Evolutionary conservation across 305 asterid genomes (phyloP), one percentile per base, ranked within the genome.

Genomic region (Fraxinus nigra): DNA sequence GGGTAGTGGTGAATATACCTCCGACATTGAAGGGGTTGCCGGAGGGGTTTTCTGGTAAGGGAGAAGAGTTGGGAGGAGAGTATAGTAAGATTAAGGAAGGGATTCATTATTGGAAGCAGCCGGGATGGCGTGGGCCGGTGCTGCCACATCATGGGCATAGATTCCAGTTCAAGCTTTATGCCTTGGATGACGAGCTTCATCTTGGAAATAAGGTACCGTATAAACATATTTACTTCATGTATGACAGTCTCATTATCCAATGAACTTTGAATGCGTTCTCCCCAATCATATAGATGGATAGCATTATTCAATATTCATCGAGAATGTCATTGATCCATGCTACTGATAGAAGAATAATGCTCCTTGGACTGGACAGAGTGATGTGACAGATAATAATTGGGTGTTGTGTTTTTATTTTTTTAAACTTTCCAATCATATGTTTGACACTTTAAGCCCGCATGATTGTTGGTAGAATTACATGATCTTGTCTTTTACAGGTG

Each of bases 1-100:
- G 98, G 98, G 98, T 92, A 87, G 91, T 91, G 2, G 88, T 82
- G 1, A 89, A 93, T 63, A 92, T 95, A 28, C 97, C 98, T 1
- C 90, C 93, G 20, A 81, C 93, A 13, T 3, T 92, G 84, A 93
- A 93, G 85, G 94, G 94, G 26, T 80, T 93, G 89, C 97, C 97
- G 63, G 98, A 95, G 87, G 98, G 95, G 2, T 91, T 95, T 69
- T 93, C 98, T 30, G 92, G 92, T 6, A 85, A 84, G 78, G 88
- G 84, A 72, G 91, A 84, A 40, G 96, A 91, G 28, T 14, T 65
- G 37, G 97, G 88, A 4, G 88, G 92, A 2, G 93, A 90, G 3
- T 87, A 85, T 46, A 84, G 86, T 13, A 84, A 79, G 69, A 85
- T 92, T 7, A 90, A 87, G 38, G 98, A 95, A 86, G 98, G 98